Evolutionary conservation across 2,329 filamentous ascomycete genomes (phyloP), one percentile per base, ranked within the genome.

Genomic region (Xylaria sp.): DNA sequence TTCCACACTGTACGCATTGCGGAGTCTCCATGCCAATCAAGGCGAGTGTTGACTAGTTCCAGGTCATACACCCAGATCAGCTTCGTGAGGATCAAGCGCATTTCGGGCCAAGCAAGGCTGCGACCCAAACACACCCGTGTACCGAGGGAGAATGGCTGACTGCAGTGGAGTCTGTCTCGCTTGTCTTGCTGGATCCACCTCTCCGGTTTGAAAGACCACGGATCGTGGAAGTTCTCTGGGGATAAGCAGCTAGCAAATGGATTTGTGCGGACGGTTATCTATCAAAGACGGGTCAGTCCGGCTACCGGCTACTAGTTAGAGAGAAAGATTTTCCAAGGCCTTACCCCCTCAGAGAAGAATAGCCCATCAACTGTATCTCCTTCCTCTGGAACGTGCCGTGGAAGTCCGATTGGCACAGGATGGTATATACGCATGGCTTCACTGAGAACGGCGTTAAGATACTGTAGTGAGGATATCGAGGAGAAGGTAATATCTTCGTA

Each of bases 71-170:
- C 42, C 57, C 42, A 66, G 11, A 66, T 19, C 17, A 66, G 58
- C 14, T 62, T 62, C 0, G 56, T 21, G 6, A 14, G 12, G 32
- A 51, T 65, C 4, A 51, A 53, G 14, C 63, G 63, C n/a, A 65
- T n/a, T 9, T 30, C 21, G 5, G 47, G 9, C 60, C 60, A 62
- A 57, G 64, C 64, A 42, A 66, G 64, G 51, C 60, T 68, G 5
- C 61, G 47, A 17, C 69, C 71, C 1, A 69, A 39, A 11, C 69
- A 74, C 1, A 34, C 48, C 17, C 69, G 47, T 11, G 56, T 54
- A 9, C 71, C 68, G 7, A 69, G 56, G 12, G 70, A 72, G 36
- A 73, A 73, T 4, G 67, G 69, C n/a, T 69, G 48, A 4, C 65
- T 54, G 42, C 30, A 45, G 11, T 66, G 61, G 6, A 63, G 32